A percentile compares a stretch with the other conserved stretches of the same genome.
phyloP scores from a whole-genome alignment of 371 early-diverging fungal genomes.

The Mortierella sp. region DNA sequence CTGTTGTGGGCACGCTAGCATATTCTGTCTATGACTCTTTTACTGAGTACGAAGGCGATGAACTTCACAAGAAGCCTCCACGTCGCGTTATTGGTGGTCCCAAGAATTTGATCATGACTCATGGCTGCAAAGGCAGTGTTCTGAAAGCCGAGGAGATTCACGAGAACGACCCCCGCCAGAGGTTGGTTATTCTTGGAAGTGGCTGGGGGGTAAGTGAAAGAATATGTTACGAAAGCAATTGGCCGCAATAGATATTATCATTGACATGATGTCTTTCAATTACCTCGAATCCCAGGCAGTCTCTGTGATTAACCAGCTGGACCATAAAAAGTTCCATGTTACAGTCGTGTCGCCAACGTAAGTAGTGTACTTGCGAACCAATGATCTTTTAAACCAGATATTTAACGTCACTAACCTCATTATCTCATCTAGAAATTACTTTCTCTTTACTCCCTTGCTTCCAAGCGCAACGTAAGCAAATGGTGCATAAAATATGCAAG shows the following conservation, averaged over 20 bases:
- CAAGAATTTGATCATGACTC: conserved; percentile 56
- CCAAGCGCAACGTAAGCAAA: conserved; percentile 75
- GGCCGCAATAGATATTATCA: neutral
- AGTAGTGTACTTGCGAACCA: neutral
- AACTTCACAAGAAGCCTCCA: conserved; percentile 29
- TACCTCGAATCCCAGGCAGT: conserved; percentile 57
- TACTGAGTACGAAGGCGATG: conserved; percentile 26
- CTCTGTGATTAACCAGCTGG: conserved; percentile 70
- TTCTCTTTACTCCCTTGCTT: conserved; percentile 88
- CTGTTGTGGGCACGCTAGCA: conserved; percentile 27
- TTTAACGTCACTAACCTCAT: conserved; percentile 1
- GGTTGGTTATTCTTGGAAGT: conserved; percentile 82
- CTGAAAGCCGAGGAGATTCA: conserved; percentile 56
- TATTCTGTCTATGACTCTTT: conserved; percentile 23
- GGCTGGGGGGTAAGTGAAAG: conserved; percentile 74
- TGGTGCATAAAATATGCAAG: too few species aligned
- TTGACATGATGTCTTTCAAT: neutral
- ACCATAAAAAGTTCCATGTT: conserved; percentile 81
- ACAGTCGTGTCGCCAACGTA: conserved; percentile 74
- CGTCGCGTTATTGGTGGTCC: conserved; percentile 50
- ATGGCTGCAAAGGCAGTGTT: conserved; percentile 39
- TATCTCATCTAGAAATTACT: conserved; percentile 76
- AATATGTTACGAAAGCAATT: conserved; percentile 12
- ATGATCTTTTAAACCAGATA: neutral
- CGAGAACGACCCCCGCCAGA: conserved; percentile 60